Evolutionary conservation across 2,329 filamentous ascomycete genomes (phyloP).

Genomic region (Fusarium coffeatum): DNA sequence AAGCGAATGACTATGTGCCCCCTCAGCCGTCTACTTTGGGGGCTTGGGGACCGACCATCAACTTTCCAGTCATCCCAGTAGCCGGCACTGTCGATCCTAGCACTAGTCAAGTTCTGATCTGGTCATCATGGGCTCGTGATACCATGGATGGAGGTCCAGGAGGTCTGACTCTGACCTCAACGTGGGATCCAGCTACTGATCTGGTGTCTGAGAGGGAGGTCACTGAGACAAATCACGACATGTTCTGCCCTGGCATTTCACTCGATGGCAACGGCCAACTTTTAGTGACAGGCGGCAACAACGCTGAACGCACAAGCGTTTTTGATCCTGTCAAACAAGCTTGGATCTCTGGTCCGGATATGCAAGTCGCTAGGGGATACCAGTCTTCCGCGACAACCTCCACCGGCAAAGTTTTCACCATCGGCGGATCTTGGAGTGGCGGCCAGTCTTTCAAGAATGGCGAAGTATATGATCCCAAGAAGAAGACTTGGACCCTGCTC

Average conservation of each 20-base stretch:
- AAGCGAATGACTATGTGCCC: conserved; percentile 5
- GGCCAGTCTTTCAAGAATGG: conserved; percentile 22
- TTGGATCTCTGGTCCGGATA: conserved; percentile 13
- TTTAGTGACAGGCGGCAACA: conserved; percentile 66
- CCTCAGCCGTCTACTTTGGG: neutral
- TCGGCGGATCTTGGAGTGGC: conserved; percentile 32
- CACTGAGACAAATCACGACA: conserved; percentile 62
- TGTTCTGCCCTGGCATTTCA: conserved; percentile 69
- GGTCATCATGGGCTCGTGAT: conserved; percentile 28
- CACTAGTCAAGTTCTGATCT: conserved; percentile 21
- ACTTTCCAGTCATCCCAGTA: conserved; percentile 33
- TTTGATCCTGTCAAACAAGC: conserved; percentile 49
- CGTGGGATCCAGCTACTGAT: conserved; percentile 26
- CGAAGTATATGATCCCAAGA: conserved; percentile 22
- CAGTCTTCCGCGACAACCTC: conserved; percentile 32
- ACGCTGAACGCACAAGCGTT: conserved; percentile 61
- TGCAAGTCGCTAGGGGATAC: conserved; percentile 28
- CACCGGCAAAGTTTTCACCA: conserved; percentile 28
- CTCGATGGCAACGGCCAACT: conserved; percentile 61
- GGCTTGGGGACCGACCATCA: conserved; percentile 29
- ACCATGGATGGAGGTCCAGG: conserved; percentile 18
- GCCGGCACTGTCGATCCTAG: conserved; percentile 23
- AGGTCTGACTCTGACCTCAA: conserved; percentile 16
- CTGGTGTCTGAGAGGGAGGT: conserved; percentile 34
- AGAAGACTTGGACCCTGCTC: conserved; percentile 20